phyloP scores from a whole-genome alignment of 192 early-diverging fungal genomes.

The Rhizophagus clarus region DNA sequence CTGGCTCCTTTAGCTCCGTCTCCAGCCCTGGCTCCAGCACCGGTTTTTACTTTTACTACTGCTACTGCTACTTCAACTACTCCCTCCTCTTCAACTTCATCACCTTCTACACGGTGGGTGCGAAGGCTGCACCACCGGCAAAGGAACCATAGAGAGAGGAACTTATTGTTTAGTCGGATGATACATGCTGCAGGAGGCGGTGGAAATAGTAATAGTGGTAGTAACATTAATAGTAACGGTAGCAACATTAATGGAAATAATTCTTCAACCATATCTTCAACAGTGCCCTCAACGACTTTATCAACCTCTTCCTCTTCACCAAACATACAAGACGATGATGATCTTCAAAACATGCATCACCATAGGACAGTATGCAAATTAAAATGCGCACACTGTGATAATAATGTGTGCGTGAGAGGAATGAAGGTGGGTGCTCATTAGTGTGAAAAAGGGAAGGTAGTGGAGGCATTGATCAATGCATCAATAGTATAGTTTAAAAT shows the following conservation, averaged over 20 bases:
- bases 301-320: not conserved
- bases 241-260: not conserved
- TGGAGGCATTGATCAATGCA: not conserved
- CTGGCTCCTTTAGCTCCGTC: slow-evolving; percentile 22
- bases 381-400: slow-evolving; percentile 65
- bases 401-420: slow-evolving; percentile 66
- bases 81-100: not conserved
- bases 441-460: not conserved
- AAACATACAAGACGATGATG: not conserved
- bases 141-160: not conserved
- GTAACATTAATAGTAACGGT: not conserved
- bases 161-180: slow-evolving; percentile 15
- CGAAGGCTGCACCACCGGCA: slow-evolving; percentile 5
- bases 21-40: slow-evolving; percentile 8
- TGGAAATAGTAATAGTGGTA: not conserved
- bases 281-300: slow-evolving; percentile 6
- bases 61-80: not conserved
- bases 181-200: not conserved
- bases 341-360: slow-evolving; percentile 3
- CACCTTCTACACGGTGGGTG: slow-evolving; percentile 6
- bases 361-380: slow-evolving; percentile 66
- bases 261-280: slow-evolving; percentile 12
- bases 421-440: slow-evolving; percentile 63
- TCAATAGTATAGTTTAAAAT: not conserved
- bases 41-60: not conserved